Conservation (phyloP, 2,329 filamentous ascomycete genomes). For the Sphaerulina vaccinii region DNA sequence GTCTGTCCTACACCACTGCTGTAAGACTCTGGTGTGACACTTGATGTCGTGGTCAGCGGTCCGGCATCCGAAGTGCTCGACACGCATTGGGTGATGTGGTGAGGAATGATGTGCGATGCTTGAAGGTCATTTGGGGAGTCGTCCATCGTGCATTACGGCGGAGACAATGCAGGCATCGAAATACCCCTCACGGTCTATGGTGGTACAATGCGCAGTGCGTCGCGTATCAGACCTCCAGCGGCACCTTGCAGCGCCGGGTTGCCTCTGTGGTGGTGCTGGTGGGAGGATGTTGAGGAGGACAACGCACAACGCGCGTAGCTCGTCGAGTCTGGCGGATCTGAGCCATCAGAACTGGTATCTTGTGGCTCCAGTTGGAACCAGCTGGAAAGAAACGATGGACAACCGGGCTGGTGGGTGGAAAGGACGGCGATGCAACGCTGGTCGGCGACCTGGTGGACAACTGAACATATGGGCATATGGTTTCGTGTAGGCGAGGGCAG, state of each 20-base stretch:
- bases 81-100: slow-evolving; percentile 10
- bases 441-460: slow-evolving; percentile 3
- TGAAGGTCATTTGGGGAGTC: slow-evolving; percentile 16
- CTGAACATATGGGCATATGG: background rate
- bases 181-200: slow-evolving; percentile 22
- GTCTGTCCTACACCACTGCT: slow-evolving; percentile 8
- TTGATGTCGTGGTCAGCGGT: slow-evolving; percentile 20
- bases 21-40: slow-evolving; percentile 1
- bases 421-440: slow-evolving; percentile 16
- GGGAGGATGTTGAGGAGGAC: slow-evolving; percentile 16
- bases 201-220: slow-evolving; percentile 17
- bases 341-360: slow-evolving; percentile 26
- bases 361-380: slow-evolving; percentile 7
- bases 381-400: background rate
- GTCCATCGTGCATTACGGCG: slow-evolving; percentile 22
- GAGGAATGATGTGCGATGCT: slow-evolving; percentile 11
- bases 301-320: slow-evolving; percentile 22
- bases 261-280: slow-evolving; percentile 13
- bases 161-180: slow-evolving; percentile 20
- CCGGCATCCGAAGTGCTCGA: slow-evolving; percentile 17
- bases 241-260: slow-evolving; percentile 25
- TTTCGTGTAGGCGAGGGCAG: slow-evolving; percentile 11
- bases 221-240: slow-evolving; percentile 18
- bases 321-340: slow-evolving; percentile 15
- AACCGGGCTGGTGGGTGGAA: slow-evolving; percentile 8